Base-by-base conservation (phyloP, 2,329 filamentous ascomycete species). In the Ascochyta fabae region DNA sequence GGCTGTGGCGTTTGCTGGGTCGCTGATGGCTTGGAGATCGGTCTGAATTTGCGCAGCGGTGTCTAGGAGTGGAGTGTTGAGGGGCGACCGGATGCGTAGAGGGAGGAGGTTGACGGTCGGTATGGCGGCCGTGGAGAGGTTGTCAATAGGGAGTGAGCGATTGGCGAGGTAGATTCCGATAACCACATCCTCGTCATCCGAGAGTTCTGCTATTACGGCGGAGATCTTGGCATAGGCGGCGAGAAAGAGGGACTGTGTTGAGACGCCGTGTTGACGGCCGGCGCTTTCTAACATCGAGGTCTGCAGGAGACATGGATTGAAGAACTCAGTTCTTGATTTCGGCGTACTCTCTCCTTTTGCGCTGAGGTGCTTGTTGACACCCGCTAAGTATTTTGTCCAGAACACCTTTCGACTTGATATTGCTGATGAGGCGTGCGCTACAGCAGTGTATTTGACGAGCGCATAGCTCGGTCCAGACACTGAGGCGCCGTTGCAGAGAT, bases 111-210 rank as follows among this genome's bases (percentile, higher is more conserved):
- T 93, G 19, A 97, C 80, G 0, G 91, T 95, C 0, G 93, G 92
- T 29, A 86, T 87, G 0, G 82, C 64, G 2, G 84, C 77, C 0
- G 78, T 70, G 2, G 84, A 77, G 1, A 86, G 70, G 3, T 81
- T 77, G 3, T 82, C 77, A 8, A 82, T 74, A 22, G 79, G 77
- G 10, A 83, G 78, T 0, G 83, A 81, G 47, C 92, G 84, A 71
- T 96, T 96, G 38, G 92, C 90, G 8, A 96, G 83, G 72, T 96
- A 97, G 22, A 96, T 75, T 2, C 92, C 93, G 46, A 96, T 82
- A 0, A 91, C 76, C 1, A 90, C 74, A 35, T 84, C 78, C 6
- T 67, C 34, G 6, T 48, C 55, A 5, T 48, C 22, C 1, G 47
- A 24, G 2, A 55, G 59, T 1, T 31, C 27, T 78, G 67, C 10